phyloP scores from a whole-genome alignment of 768 basidiomycete genomes.

The Sporobolomyces phaffii region DNA sequence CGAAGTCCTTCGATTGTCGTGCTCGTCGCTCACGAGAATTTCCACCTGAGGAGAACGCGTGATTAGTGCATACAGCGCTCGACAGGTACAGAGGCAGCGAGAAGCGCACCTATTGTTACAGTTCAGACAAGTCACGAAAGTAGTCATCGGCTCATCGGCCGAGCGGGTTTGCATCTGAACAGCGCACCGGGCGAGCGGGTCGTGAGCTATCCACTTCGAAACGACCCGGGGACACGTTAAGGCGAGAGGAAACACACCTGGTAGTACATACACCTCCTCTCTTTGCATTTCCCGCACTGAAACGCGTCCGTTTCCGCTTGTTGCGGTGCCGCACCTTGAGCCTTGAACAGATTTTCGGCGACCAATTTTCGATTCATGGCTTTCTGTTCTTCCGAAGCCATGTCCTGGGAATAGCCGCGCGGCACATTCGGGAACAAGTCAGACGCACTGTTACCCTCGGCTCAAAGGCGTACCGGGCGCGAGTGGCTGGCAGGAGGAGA shows the following conservation, averaged over 20 bases:
- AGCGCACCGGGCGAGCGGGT: neutral
- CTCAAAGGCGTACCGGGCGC: too few species aligned
- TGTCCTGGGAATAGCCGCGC: too few species aligned
- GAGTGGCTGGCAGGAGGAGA: neutral
- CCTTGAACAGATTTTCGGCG: slow-evolving; percentile 80
- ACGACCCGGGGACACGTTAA: neutral
- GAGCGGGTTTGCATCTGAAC: slow-evolving; percentile 88
- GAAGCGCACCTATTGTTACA: slow-evolving; percentile 49
- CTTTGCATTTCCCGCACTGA: slow-evolving; percentile 92
- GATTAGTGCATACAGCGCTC: neutral
- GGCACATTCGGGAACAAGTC: too few species aligned
- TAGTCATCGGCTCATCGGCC: slow-evolving; percentile 98
- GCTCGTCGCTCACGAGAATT: slow-evolving; percentile 62
- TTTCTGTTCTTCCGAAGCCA: slow-evolving; percentile 89
- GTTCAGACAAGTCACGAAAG: slow-evolving; percentile 69
- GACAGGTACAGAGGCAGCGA: too few species aligned
- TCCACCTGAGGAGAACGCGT: slow-evolving; percentile 52
- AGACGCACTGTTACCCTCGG: too few species aligned
- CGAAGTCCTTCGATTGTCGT: too few species aligned
- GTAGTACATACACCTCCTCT: slow-evolving; percentile 51
- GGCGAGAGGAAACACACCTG: neutral
- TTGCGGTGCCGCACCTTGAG: slow-evolving; percentile 78
- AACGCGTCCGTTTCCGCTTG: slow-evolving; percentile 96
- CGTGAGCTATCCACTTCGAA: neutral
- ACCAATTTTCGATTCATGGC: slow-evolving; percentile 73